A percentile compares a stretch with the other conserved stretches of the same genome.
Conservation (phyloP, 257 asterid genomes). For the Craterostigma plantagineum region DNA sequence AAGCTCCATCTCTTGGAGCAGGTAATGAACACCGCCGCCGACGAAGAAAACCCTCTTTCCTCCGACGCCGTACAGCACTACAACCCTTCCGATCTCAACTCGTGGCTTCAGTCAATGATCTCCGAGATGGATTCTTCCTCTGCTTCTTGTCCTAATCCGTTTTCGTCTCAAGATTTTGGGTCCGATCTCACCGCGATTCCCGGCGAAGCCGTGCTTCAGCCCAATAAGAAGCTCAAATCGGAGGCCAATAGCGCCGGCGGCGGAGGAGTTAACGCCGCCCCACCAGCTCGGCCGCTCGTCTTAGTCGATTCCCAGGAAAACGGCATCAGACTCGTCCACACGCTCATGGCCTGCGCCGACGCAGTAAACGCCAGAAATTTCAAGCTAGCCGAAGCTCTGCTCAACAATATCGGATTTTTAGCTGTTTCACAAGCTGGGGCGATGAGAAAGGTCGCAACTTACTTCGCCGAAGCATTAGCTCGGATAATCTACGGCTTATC, state of each 20-base stretch:
- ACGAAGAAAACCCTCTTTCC: conserved; percentile 26
- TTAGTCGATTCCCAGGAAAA: conserved; percentile 69
- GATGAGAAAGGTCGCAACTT: conserved; percentile 73
- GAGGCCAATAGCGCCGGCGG: background rate
- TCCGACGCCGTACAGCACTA: conserved; percentile 28
- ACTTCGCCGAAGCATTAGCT: conserved; percentile 55
- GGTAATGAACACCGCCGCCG: conserved; percentile 48
- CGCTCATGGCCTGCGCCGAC: conserved; percentile 57
- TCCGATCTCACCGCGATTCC: conserved; percentile 34
- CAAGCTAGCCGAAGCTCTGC: conserved; percentile 34
- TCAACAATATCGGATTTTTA: conserved; percentile 35
- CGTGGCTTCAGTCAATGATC: conserved; percentile 47
- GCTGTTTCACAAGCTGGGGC: conserved; percentile 70
- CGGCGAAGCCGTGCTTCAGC: conserved; percentile 28
- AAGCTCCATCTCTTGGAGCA: conserved; percentile 65
- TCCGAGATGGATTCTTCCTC: conserved; percentile 16
- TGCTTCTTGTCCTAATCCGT: conserved; percentile 6
- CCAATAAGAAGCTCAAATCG: background rate
- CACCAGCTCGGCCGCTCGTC: conserved; percentile 27
- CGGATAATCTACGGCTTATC: conserved; percentile 42
- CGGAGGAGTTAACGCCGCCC: conserved; percentile 9
- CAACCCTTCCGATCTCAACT: conserved; percentile 55
- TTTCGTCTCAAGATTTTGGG: conserved; percentile 5
- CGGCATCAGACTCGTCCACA: conserved; percentile 57
- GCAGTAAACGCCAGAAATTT: conserved; percentile 38